A percentile compares a stretch with the other conserved stretches of the same genome.
Evolutionary conservation across 139 green algal genomes (phyloP).

Genomic region (Picochlorum costavermella): DNA sequence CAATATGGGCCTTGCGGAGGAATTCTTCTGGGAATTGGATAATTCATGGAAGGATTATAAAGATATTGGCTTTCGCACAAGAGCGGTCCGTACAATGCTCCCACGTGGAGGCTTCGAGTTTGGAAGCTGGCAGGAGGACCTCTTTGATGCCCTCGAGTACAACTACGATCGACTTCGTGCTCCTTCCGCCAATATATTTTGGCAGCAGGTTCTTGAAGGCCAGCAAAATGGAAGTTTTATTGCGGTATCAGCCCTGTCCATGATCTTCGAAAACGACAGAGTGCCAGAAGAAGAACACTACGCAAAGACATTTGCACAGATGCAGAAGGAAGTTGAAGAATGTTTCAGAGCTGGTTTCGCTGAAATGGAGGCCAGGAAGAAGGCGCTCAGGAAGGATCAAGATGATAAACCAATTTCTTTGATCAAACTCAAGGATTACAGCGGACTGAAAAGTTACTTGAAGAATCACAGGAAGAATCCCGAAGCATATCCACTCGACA

Average conservation of each 20-base stretch:
- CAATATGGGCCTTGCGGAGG: neutral
- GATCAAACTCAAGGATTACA: slow-evolving; percentile 1
- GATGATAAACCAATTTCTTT: neutral
- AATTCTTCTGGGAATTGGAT: slow-evolving; percentile 5
- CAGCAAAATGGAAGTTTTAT: neutral
- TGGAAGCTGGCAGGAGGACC: neutral
- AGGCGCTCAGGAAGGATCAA: neutral
- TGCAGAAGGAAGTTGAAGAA: neutral
- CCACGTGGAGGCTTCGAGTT: neutral
- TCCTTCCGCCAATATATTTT: neutral
- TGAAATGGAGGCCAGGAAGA: neutral
- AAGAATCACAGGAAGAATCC: slow-evolving; percentile 6
- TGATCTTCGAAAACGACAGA: neutral
- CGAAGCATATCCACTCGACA: neutral
- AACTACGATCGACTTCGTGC: neutral
- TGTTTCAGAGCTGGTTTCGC: neutral
- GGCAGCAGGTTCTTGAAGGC: neutral
- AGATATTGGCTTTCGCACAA: neutral
- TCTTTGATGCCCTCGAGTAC: neutral
- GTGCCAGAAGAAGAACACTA: neutral
- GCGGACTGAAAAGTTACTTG: neutral
- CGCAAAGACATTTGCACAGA: neutral
- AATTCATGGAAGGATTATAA: neutral
- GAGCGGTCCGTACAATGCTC: neutral
- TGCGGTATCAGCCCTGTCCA: neutral